Evolutionary conservation across 1,139 yeast species (phyloP).

Genomic region (Wickerhamomyces sp.): DNA sequence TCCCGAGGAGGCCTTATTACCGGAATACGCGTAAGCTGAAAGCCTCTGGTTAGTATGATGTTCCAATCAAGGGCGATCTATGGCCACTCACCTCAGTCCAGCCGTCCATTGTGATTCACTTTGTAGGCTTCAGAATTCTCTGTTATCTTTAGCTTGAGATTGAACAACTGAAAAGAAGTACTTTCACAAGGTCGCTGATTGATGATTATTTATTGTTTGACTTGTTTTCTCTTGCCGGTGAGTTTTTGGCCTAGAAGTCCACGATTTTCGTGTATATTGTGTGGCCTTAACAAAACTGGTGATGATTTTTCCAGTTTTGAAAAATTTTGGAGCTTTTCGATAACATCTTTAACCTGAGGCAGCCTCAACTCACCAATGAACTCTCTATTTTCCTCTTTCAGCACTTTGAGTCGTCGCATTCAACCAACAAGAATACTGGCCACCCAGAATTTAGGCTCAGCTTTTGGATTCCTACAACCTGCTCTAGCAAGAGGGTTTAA

Average conservation of each 20-base stretch:
- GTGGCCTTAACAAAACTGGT: background rate
- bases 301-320: background rate
- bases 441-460: constrained; percentile 8
- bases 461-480: constrained; percentile 24
- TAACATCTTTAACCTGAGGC: background rate
- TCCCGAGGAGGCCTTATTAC: constrained; percentile 20
- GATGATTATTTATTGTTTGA: background rate
- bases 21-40: constrained; percentile 14
- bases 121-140: too few species aligned
- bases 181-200: background rate
- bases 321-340: background rate
- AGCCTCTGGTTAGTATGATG: too few species aligned
- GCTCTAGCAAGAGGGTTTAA: constrained; percentile 50
- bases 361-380: constrained; percentile 8
- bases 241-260: background rate
- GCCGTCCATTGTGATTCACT: constrained; percentile 14
- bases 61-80: too few species aligned
- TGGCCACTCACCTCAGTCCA: constrained; percentile 21
- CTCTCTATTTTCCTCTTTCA: constrained; percentile 16
- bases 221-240: background rate
- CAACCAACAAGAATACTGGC: constrained; percentile 16
- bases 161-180: too few species aligned
- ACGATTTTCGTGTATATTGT: background rate
- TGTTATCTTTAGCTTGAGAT: too few species aligned
- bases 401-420: constrained; percentile 13